These are phyloP conservation scores for Puccinia triticina DNA, from an alignment of 1,284 basidiomycete genomes.

Conservation along the genomic window DNA sequence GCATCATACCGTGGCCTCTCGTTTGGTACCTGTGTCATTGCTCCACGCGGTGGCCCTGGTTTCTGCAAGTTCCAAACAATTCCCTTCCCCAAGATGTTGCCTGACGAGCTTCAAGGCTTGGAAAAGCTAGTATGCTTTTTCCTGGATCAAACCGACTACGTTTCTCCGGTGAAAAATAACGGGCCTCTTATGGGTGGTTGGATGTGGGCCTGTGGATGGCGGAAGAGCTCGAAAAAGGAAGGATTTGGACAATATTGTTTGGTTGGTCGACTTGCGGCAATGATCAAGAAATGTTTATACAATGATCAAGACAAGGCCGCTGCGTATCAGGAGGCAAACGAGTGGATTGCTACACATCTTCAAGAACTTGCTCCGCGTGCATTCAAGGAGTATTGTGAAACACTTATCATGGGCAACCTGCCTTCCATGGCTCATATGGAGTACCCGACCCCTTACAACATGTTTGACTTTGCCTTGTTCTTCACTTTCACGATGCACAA, in stretches of 20 bases:
- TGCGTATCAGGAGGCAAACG: neutral
- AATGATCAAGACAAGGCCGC: neutral
- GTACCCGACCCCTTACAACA: too few relatives aligned
- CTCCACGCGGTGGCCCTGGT: neutral
- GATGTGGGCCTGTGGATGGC: conserved; percentile 10
- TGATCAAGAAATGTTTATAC: conserved; percentile 3
- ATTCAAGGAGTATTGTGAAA: neutral
- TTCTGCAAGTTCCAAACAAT: neutral
- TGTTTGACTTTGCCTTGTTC: conserved; percentile 15
- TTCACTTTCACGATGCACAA: conserved; percentile 8
- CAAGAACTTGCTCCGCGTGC: neutral
- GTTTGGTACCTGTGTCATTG: too few relatives aligned
- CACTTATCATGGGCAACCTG: neutral
- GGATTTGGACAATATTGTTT: neutral
- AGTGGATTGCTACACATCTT: neutral
- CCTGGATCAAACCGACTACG: neutral
- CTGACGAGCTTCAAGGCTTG: neutral
- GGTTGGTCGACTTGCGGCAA: neutral
- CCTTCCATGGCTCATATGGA: conserved; percentile 29
- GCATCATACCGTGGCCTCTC: neutral
- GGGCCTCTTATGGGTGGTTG: too few relatives aligned
- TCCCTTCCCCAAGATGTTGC: neutral
- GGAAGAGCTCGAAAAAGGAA: neutral
- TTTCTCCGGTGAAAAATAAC: neutral
- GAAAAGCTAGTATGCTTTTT: neutral